Base-by-base conservation (phyloP, 345 rosid genomes). In the Lepidium africanum region DNA sequence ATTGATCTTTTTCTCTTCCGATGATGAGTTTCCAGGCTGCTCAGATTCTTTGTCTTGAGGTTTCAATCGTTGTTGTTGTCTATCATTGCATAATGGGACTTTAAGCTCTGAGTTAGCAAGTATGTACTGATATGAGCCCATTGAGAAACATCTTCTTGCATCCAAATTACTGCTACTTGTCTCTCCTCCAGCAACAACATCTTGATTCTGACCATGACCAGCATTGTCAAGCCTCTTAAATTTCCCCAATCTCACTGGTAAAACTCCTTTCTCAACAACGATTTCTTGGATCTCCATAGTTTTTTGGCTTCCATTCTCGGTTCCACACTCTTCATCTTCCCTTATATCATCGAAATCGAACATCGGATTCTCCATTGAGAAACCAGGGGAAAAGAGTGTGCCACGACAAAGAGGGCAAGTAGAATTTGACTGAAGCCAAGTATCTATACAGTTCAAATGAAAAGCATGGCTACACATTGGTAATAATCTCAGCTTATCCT, bases 401-500 rank as follows among this genome's bases (percentile, higher is more conserved):
- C 82, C 90, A 23, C 96, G 80, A 75, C 96, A 90, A 16, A 90
- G 90, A 62, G 95, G 95, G 69, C 95, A 88, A 11, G 91, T 85
- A 0, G 95, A 88, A 63, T 88, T 88, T 0, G 96, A 90, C 48
- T 86, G 79, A 16, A 90, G 87, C 96, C 96, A 90, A 72, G 96
- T 90, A 65, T 87, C 96, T 25, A 90, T 87, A 76, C 96, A 90
- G 65, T 76, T 78, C 17, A 90, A 71, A 70, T 90, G 96, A 83
- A 90, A 90, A 67, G 96, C 96, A 80, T 90, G 96, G 75, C 96
- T 90, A 54, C 96, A 90, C 76, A 63, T 73, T 27, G 96, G 96
- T 52, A 90, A 87, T 76, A 90, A 64, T 66, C 96, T 82, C n/a
- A 90, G 83, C 80, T 86, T 83, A 77, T 90, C 96, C 75, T 81